Conservation (phyloP, 202 grass and related monocot genomes). For the Cymbopogon flexuosus region DNA sequence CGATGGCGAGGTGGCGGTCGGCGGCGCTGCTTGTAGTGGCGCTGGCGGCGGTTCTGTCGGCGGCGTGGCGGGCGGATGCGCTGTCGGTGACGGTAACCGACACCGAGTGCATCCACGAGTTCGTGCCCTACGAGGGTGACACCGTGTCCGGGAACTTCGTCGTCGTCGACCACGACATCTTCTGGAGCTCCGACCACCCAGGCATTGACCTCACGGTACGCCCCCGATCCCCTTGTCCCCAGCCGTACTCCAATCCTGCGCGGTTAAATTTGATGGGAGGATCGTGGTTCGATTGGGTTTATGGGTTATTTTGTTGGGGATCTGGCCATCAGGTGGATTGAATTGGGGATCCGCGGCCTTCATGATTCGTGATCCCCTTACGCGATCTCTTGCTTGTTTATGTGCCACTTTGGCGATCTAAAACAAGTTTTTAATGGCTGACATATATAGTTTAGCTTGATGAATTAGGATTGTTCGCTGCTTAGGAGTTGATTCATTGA, state of each 20-base stretch:
- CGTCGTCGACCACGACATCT: slow-evolving; percentile 97
- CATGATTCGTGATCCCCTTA: not conserved
- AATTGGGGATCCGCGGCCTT: not conserved
- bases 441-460: not conserved
- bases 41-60: slow-evolving; percentile 35
- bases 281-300: slow-evolving; percentile 24
- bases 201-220: slow-evolving; percentile 86
- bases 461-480: not conserved
- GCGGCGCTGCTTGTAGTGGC: slow-evolving; percentile 26
- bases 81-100: slow-evolving; percentile 86
- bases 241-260: not conserved
- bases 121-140: slow-evolving; percentile 89
- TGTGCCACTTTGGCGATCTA: not conserved
- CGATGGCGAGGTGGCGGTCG: slow-evolving; percentile 49
- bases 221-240: not conserved
- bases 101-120: slow-evolving; percentile 93
- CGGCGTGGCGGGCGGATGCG: slow-evolving; percentile 34
- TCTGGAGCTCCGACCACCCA: slow-evolving; percentile 96
- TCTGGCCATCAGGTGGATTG: slow-evolving; percentile 16
- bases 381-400: not conserved
- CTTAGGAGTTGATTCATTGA: not conserved
- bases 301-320: slow-evolving; percentile 21
- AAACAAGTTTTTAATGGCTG: not conserved
- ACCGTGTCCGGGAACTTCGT: slow-evolving; percentile 94
- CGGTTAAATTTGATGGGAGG: not conserved